Base-by-base conservation (phyloP, 768 basidiomycete species). In the Trametes meyenii region DNA sequence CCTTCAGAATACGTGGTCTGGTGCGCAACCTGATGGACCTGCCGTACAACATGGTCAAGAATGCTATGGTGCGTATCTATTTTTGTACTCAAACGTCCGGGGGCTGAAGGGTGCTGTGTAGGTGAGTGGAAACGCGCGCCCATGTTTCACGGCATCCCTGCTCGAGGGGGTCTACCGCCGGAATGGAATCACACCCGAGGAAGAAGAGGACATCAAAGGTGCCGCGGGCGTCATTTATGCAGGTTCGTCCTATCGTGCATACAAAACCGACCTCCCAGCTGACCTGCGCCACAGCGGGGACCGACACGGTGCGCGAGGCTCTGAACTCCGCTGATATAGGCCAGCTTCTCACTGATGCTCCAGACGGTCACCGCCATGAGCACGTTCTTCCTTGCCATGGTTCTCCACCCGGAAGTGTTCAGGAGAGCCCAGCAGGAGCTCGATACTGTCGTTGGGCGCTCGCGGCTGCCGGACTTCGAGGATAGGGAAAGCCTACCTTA, bases 381-480 rank as follows among this genome's bases (percentile, higher is more conserved):
- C 43, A 73, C 76, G 0, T 76, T 81, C 57, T 74, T 81, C 65
- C 71, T 80, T 23, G 77, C 76, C 11, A 76, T 78, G 68, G 62
- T 72, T 0, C 70, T 77, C 12, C 69, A 78, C 61, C 80, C 79
- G 0, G 75, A 78, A 1, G 73, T 75, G 0, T 73, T 73, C 59
- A 65, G 56, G 39, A 77, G 73, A 55, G 80, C 78, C 10, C 79
- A 80, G 51, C 69, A 69, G n/a, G 81, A 83, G 60, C 68, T 81
- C 2, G 79, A 81, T 55, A 51, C 67, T 1, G 77, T 80, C 3
- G 66, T 79, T 12, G 81, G 81, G n/a, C 61, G 50, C 10, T 72
- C 76, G 51, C 70, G 80, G 0, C 73, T 81, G 1, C 79, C 80
- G 6, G 71, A 69, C 13, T 75, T 76, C 60, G 70, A 68, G 10